Conservation (phyloP, 768 basidiomycete genomes). For the Termitomyces titanicus region DNA sequence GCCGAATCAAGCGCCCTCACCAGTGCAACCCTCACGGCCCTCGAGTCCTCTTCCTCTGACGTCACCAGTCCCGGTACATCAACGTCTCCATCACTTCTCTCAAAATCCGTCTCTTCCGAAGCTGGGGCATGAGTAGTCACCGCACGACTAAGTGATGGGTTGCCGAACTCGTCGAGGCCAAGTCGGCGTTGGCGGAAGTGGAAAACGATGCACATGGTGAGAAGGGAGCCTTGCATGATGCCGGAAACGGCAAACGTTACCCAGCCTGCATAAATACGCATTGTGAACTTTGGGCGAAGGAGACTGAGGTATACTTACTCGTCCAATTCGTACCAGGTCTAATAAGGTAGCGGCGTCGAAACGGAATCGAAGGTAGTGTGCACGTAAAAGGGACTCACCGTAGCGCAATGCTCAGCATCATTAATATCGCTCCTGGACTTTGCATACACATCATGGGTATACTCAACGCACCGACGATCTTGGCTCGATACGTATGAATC, state of each 20-base stretch:
- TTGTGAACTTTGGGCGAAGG: neutral
- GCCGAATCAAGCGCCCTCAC: conserved; percentile 21
- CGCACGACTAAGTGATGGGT: conserved; percentile 25
- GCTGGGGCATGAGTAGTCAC: neutral
- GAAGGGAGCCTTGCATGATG: conserved; percentile 75
- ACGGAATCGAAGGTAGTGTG: neutral
- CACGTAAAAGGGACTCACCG: conserved; percentile 32
- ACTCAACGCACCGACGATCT: conserved; percentile 88
- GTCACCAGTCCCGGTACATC: conserved; percentile 23
- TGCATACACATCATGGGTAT: conserved; percentile 97
- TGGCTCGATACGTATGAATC: conserved; percentile 67
- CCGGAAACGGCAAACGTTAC: conserved; percentile 78
- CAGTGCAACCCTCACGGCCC: conserved; percentile 17
- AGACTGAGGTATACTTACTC: conserved; percentile 39
- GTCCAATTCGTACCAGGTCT: conserved; percentile 86
- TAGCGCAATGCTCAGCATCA: conserved; percentile 79
- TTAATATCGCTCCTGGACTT: conserved; percentile 83
- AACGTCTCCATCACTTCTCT: conserved; percentile 6
- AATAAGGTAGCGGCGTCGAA: neutral
- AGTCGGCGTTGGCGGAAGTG: conserved; percentile 71
- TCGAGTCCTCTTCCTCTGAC: conserved; percentile 20
- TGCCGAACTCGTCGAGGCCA: conserved; percentile 88
- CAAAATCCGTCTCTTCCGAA: neutral
- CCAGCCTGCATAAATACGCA: conserved; percentile 52
- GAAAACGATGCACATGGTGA: conserved; percentile 86